These are phyloP conservation scores for Simmondsia chinensis DNA, from an alignment of 148 eudicot species.

Conservation along the genomic window DNA sequence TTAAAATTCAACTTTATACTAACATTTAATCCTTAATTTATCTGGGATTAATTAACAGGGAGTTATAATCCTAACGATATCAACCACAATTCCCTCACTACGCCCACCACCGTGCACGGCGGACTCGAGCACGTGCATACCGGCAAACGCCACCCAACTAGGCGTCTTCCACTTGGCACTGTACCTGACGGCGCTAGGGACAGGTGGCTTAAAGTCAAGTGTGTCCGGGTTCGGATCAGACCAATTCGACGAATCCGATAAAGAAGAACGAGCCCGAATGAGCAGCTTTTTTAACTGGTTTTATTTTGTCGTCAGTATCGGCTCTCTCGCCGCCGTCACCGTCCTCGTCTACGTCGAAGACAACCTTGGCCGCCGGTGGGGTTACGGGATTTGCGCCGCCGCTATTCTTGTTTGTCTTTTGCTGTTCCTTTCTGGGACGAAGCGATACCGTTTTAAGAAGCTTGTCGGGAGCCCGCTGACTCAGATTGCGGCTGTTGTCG, in stretches of 20 bases:
- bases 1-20: too few relatives aligned
- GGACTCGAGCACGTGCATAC: constrained; percentile 30
- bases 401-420: constrained; percentile 31
- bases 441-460: constrained; percentile 59
- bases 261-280: constrained; percentile 45
- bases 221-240: constrained; percentile 94
- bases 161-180: constrained; percentile 55
- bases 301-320: constrained; percentile 70
- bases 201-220: constrained; percentile 86
- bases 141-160: constrained; percentile 42
- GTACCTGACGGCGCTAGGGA: constrained; percentile 81
- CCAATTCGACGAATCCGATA: constrained; percentile 67
- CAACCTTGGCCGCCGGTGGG: constrained; percentile 59
- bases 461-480: constrained; percentile 65
- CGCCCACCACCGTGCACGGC: constrained; percentile 50
- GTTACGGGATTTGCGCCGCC: constrained; percentile 65
- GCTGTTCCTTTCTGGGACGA: constrained; percentile 40
- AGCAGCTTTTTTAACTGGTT: constrained; percentile 69
- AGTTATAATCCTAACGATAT: constrained; percentile 59
- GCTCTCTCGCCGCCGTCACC: constrained; percentile 67
- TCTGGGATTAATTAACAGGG: too few relatives aligned
- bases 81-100: constrained; percentile 54
- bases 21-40: too few relatives aligned
- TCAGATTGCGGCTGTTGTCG: constrained; percentile 46
- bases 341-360: constrained; percentile 76